Percentiles rank a stretch among this genome's conserved stretches.
Evolutionary conservation across 2,329 filamentous ascomycete genomes (phyloP).

Genomic region (Aspergillus aculeatinus): DNA sequence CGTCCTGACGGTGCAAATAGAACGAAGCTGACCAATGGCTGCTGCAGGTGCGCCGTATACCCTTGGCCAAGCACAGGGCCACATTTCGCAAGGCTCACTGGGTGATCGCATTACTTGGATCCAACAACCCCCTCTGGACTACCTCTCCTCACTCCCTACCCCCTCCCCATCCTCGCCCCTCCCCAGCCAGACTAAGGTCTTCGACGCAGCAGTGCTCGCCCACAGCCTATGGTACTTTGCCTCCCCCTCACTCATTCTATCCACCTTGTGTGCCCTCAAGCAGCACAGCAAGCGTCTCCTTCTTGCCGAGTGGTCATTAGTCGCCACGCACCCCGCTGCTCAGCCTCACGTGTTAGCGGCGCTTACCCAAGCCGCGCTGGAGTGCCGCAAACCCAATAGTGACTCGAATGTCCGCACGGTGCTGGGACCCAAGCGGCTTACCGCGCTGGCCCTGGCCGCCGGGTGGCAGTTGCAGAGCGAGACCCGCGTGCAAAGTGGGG

Average conservation of each 20-base stretch:
- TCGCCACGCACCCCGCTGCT: conserved; percentile 42
- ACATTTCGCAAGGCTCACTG: conserved; percentile 13
- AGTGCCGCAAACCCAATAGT: conserved; percentile 32
- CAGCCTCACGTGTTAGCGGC: conserved; percentile 54
- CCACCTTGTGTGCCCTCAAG: conserved; percentile 41
- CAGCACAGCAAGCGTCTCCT: conserved; percentile 33
- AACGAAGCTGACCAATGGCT: too few species aligned
- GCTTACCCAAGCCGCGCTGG: conserved; percentile 46
- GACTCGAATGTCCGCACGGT: conserved; percentile 51
- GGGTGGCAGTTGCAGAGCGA: conserved; percentile 1
- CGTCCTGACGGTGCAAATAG: too few species aligned
- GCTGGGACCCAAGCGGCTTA: conserved; percentile 46
- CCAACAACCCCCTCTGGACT: conserved; percentile 18
- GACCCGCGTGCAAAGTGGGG: conserved; percentile 32
- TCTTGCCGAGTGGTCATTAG: conserved; percentile 51
- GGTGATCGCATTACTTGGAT: conserved; percentile 15
- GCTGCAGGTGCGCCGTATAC: conserved; percentile 16
- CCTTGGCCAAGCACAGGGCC: conserved; percentile 15
- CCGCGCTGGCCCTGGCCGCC: conserved; percentile 27
- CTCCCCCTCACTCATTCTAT: conserved; percentile 35
- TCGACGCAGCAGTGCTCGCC: conserved; percentile 32
- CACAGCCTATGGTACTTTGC: conserved; percentile 59
- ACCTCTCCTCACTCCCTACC: conserved; percentile 23
- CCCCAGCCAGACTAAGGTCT: conserved; percentile 24
- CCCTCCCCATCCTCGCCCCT: conserved; percentile 5